A percentile compares a stretch with the other conserved stretches of the same genome.
Conservation (phyloP, 805 yeast species). For the Wickerhamomyces chambardii region DNA sequence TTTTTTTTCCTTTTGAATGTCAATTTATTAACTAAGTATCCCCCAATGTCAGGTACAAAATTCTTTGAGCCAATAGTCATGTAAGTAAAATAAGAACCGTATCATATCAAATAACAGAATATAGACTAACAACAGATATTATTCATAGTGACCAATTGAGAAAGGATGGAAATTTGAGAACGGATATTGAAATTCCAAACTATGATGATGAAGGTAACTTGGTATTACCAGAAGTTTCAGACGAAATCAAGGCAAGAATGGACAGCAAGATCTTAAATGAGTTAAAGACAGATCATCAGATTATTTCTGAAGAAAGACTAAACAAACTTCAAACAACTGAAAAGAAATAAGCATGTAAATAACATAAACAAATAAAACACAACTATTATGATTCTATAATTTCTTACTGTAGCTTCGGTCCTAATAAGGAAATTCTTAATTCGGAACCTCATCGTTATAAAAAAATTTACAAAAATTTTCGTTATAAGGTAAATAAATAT, state of each 20-base stretch:
- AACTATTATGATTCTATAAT: not conserved
- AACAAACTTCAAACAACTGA: not conserved
- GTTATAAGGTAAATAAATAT: no score
- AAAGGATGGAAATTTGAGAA: conserved; percentile 56
- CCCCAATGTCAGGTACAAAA: conserved; percentile 32
- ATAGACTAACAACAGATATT: conserved; percentile 2
- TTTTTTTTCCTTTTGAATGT: not conserved
- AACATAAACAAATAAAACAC: not conserved
- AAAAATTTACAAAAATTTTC: no score
- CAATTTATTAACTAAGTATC: not conserved
- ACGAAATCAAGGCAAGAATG: no score
- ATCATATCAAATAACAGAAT: not conserved
- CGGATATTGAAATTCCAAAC: conserved; percentile 48
- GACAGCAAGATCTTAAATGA: not conserved
- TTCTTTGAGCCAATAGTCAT: conserved; percentile 71
- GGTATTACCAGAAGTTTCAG: conserved; percentile 16
- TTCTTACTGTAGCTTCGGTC: not conserved
- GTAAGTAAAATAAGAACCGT: conserved; percentile 27
- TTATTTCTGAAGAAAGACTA: not conserved
- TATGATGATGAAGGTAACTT: conserved; percentile 36
- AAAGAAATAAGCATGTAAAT: no score
- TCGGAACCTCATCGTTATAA: conserved; percentile 1
- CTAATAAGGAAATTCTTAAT: conserved; percentile 1
- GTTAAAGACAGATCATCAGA: not conserved
- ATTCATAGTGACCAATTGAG: conserved; percentile 44